These are phyloP conservation scores for Phytophthora hybrid DNA, from an alignment of 352 stramenopile genomes.

Conservation along the genomic window DNA sequence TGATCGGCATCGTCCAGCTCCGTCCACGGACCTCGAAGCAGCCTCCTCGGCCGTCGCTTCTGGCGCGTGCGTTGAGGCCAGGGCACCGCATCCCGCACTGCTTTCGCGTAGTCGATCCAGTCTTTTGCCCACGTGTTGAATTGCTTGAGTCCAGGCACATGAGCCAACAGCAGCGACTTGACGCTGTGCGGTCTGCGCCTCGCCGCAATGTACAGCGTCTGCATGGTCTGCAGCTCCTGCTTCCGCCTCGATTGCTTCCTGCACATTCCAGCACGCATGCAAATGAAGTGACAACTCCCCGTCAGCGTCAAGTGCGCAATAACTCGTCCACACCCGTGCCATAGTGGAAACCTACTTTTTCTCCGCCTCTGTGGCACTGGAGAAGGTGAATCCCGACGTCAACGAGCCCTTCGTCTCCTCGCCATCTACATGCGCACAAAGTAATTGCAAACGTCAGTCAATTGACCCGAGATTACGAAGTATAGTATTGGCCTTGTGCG, in stretches of 20 bases:
- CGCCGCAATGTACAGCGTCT: constrained; percentile 53
- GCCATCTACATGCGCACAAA: constrained; percentile 22
- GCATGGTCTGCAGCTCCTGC: constrained; percentile 57
- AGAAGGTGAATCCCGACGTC: constrained; percentile 54
- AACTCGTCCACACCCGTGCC: not conserved
- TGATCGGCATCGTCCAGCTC: constrained; percentile 56
- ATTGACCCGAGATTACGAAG: not conserved
- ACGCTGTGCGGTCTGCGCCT: constrained; percentile 49
- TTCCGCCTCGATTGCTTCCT: constrained; percentile 49
- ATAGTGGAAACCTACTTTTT: constrained; percentile 35
- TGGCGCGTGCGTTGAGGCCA: constrained; percentile 25
- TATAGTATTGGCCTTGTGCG: not conserved
- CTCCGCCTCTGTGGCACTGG: constrained; percentile 37
- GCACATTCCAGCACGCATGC: not conserved
- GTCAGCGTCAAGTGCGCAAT: not conserved
- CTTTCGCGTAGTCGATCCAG: constrained; percentile 45
- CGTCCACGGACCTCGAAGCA: constrained; percentile 45
- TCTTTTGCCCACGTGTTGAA: constrained; percentile 38
- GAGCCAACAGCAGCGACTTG: constrained; percentile 46
- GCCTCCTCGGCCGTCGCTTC: constrained; percentile 35
- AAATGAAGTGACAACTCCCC: not conserved
- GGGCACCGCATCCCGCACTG: constrained; percentile 18
- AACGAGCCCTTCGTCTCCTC: constrained; percentile 29
- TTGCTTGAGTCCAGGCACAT: constrained; percentile 50
- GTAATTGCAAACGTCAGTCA: not conserved